Percentiles rank a stretch among this genome's conserved stretches.
phyloP scores from a whole-genome alignment of 495 filamentous ascomycete species.

The Xylaria acuta region DNA sequence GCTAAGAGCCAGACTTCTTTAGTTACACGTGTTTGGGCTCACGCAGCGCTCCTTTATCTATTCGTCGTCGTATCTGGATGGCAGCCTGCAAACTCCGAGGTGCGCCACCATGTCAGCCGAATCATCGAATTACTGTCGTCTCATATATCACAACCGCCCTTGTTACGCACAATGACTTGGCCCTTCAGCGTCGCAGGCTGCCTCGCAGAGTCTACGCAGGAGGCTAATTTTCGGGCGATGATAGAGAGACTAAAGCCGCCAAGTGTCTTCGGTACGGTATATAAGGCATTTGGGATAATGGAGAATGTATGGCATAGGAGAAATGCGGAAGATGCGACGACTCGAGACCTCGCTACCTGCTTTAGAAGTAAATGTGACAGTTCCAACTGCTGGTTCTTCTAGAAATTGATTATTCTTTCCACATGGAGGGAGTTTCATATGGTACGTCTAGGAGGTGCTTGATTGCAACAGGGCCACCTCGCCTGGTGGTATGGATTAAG shows the following conservation, averaged over 20 bases:
- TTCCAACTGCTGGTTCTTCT: background rate
- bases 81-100: constrained; percentile 53
- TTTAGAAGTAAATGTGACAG: background rate
- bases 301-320: constrained; percentile 53
- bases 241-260: constrained; percentile 47
- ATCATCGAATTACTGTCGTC: constrained; percentile 42
- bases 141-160: constrained; percentile 25
- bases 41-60: constrained; percentile 57
- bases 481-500: too few species aligned
- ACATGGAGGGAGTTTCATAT: background rate
- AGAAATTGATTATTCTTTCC: background rate
- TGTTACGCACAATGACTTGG: constrained; percentile 56
- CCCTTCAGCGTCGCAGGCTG: constrained; percentile 61
- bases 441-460: too few species aligned
- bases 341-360: background rate
- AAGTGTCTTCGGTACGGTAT: constrained; percentile 52
- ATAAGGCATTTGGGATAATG: constrained; percentile 58
- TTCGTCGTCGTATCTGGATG: constrained; percentile 59
- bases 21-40: constrained; percentile 52
- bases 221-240: constrained; percentile 49
- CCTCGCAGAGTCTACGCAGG: constrained; percentile 51
- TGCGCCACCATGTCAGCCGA: constrained; percentile 43
- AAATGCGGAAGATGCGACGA: background rate
- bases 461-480: too few species aligned
- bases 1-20: constrained; percentile 15